A percentile compares a stretch with the other conserved stretches of the same genome.
Conservation (phyloP, 306 rosid species). For the Malus sieversii region DNA sequence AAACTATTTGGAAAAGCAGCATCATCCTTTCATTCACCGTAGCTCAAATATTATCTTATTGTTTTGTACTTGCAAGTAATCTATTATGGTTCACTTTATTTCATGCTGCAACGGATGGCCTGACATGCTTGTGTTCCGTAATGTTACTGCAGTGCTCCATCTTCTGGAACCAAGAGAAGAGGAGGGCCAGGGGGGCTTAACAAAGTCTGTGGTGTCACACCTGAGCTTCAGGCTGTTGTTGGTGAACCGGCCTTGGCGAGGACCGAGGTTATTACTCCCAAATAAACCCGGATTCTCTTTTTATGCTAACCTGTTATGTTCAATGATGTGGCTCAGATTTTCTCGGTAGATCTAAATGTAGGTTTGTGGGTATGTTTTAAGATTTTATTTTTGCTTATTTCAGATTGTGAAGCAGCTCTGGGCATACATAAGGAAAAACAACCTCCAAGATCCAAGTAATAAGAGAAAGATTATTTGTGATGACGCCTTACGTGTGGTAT, state of each 20-base stretch:
- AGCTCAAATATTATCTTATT: background rate
- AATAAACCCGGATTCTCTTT: background rate
- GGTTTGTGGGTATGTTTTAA: background rate
- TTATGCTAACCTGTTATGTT: background rate
- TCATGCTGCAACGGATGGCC: background rate
- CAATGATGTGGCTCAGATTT: background rate
- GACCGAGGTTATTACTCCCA: constrained; percentile 49
- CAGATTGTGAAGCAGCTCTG: constrained; percentile 91
- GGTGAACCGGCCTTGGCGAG: constrained; percentile 71
- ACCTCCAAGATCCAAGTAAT: constrained; percentile 87
- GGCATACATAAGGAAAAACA: constrained; percentile 88
- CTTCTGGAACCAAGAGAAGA: constrained; percentile 49
- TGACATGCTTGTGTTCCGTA: background rate
- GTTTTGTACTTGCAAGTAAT: background rate
- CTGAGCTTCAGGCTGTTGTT: constrained; percentile 63
- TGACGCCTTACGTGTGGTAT: constrained; percentile 67
- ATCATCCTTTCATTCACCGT: background rate
- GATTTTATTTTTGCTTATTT: constrained; percentile 1
- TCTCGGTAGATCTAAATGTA: background rate
- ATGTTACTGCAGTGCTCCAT: constrained; percentile 33
- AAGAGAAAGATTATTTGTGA: constrained; percentile 83
- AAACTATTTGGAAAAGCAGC: background rate
- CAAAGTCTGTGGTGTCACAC: constrained; percentile 76
- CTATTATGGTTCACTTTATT: background rate
- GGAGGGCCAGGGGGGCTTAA: constrained; percentile 74